These are phyloP conservation scores for Phytopythium kandeliae DNA, from an alignment of 352 stramenopile species.

Conservation along the genomic window DNA sequence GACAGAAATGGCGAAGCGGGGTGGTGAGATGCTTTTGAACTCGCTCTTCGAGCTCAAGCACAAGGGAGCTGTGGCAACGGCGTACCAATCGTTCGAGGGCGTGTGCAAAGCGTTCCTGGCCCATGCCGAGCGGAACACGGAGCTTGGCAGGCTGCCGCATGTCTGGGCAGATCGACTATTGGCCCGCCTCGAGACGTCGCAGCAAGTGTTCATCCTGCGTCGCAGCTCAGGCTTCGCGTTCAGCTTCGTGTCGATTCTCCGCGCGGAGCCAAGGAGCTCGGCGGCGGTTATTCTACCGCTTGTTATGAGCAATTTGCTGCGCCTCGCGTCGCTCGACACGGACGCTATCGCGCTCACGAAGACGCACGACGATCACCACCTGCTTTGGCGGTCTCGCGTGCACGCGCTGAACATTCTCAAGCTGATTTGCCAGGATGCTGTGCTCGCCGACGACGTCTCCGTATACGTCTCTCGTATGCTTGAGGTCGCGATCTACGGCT, in stretches of 20 bases:
- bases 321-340: conserved; percentile 55
- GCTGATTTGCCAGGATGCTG: conserved; percentile 84
- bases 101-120: conserved; percentile 77
- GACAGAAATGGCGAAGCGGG: conserved; percentile 41
- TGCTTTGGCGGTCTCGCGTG: conserved; percentile 68
- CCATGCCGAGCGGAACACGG: conserved; percentile 45
- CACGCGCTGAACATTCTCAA: conserved; percentile 89
- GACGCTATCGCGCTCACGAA: conserved; percentile 23
- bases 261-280: conserved; percentile 78
- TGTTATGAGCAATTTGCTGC: conserved; percentile 66
- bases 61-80: conserved; percentile 81
- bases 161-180: conserved; percentile 76
- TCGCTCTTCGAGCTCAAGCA: conserved; percentile 87
- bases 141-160: conserved; percentile 48
- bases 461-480: conserved; percentile 85
- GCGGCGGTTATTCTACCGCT: conserved; percentile 68
- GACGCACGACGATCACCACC: conserved; percentile 36
- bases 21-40: conserved; percentile 71
- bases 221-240: conserved; percentile 86
- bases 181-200: conserved; percentile 59
- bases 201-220: conserved; percentile 86
- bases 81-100: conserved; percentile 80
- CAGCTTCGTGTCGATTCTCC: conserved; percentile 84
- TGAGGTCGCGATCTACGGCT: conserved; percentile 74
- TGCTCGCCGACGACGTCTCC: conserved; percentile 79